Percentiles rank a stretch among this genome's conserved stretches.
Conservation (phyloP, 495 filamentous ascomycete genomes). For the Extremus antarcticus region DNA sequence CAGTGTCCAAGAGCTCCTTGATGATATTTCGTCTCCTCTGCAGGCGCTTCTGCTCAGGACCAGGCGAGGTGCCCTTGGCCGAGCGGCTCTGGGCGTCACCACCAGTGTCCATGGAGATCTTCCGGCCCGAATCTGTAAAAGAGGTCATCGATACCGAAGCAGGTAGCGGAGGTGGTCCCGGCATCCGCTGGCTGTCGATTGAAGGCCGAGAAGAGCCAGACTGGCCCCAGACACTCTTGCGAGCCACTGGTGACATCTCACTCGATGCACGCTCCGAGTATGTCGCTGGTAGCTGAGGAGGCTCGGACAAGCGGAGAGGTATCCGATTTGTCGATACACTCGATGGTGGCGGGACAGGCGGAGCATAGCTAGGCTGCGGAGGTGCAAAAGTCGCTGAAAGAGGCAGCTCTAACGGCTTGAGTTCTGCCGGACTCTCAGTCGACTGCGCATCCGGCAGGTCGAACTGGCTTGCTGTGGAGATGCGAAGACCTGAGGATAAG, state of each 20-base stretch:
- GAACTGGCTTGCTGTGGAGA: conserved; percentile 6
- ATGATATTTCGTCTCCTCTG: conserved; percentile 66
- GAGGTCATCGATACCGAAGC: conserved; percentile 14
- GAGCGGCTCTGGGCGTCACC: conserved; percentile 5
- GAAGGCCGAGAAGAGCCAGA: conserved; percentile 15
- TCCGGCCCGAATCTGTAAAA: conserved; percentile 6
- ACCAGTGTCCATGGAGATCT: conserved; percentile 10
- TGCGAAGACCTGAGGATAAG: conserved; percentile 4
- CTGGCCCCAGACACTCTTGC: conserved; percentile 13
- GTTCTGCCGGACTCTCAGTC: not conserved
- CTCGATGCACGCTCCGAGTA: conserved; percentile 13
- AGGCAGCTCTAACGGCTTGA: conserved; percentile 24
- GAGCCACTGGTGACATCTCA: conserved; percentile 13
- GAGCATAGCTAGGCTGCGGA: conserved; percentile 12
- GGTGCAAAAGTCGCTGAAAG: conserved; percentile 16
- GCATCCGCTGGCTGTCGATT: conserved; percentile 11
- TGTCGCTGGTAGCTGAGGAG: not conserved
- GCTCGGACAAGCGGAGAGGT: conserved; percentile 7
- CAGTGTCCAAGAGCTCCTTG: conserved; percentile 85
- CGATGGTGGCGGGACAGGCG: conserved; percentile 5
- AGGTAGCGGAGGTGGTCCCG: conserved; percentile 11
- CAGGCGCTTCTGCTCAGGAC: conserved; percentile 47
- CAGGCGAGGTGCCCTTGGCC: conserved; percentile 32
- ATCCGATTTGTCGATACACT: not conserved
- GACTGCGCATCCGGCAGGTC: not conserved